Evolutionary conservation across 176 grass and related monocot genomes (phyloP), one percentile per base, ranked within the genome.

Genomic region (Oryza punctata): DNA sequence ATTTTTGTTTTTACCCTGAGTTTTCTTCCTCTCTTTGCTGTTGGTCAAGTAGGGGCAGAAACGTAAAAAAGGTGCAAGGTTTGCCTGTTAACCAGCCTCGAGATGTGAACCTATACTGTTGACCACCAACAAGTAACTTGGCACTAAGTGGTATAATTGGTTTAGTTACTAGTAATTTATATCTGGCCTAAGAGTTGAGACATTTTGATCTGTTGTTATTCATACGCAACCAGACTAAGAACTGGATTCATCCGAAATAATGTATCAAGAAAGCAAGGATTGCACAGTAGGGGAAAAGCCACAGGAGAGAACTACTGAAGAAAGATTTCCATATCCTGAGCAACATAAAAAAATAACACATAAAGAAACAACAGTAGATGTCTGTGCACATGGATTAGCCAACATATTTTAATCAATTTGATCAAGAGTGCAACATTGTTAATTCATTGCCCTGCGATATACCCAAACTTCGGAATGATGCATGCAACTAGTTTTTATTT

Each of bases 331-430:
- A 13, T 70, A 85, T 65, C 65, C 35, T 32, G 14, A 45, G 77
- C 44, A 37, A 67, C 45, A 75, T 63, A 50, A 63, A 38, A 38
- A 70, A 75, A 50, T 5, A 50, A 14, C 3, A 47, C 3, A 44
- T 11, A 47, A 44, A 43, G 18, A 82, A 65, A 67, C 18, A 89
- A 72, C 10, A 50, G 40, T 32, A 85, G 50, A 81, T 72, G 29
- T 64, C 24, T 28, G 52, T 70, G 57, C 78, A 78, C 82, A 85
- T 82, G 78, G 77, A 72, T 61, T 59, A 12, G 79, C 27, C 69
- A 78, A 66, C 60, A 86, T 69, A 37, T 46, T 29, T 84, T 76
- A 52, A 78, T 57, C 35, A 77, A 40, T 47, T 80, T 78, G 73
- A 68, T 54, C 73, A 45, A 5, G 26, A 3, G 10, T 61, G 70